A percentile compares a stretch with the other conserved stretches of the same genome.
Conservation (phyloP, 805 yeast species). For the Saccharomycopsis olivae region DNA sequence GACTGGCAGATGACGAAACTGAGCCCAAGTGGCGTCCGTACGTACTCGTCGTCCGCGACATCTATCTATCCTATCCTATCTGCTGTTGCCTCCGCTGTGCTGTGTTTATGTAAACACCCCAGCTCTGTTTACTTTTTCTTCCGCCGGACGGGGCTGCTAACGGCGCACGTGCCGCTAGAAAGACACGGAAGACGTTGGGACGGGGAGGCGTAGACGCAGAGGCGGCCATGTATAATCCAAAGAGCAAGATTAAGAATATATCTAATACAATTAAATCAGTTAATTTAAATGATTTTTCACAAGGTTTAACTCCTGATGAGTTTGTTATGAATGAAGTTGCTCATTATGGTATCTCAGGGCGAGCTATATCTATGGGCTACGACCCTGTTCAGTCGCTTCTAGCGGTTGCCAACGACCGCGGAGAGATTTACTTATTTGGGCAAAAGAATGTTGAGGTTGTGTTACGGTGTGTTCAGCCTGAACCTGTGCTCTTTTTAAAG, state of each 20-base stretch:
- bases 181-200: too few species aligned
- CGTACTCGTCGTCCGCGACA: not conserved
- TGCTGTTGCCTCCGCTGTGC: too few species aligned
- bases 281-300: slow-evolving; percentile 23
- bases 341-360: slow-evolving; percentile 52
- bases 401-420: slow-evolving; percentile 66
- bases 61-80: too few species aligned
- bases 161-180: too few species aligned
- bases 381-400: slow-evolving; percentile 84
- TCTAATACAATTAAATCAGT: slow-evolving; percentile 15
- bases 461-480: slow-evolving; percentile 40
- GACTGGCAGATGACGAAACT: slow-evolving; percentile 1
- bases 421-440: slow-evolving; percentile 72
- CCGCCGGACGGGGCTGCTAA: too few species aligned
- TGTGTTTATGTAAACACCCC: too few species aligned
- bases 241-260: slow-evolving; percentile 21
- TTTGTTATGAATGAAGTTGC: slow-evolving; percentile 19
- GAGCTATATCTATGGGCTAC: slow-evolving; percentile 55
- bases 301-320: slow-evolving; percentile 22
- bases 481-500: slow-evolving; percentile 42
- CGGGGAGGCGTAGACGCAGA: too few species aligned
- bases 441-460: slow-evolving; percentile 69
- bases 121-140: too few species aligned
- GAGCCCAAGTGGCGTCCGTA: slow-evolving; percentile 8
- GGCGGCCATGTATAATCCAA: slow-evolving; percentile 1